Conservation (phyloP, 768 basidiomycete species). For the Russula griseocarnosa region DNA sequence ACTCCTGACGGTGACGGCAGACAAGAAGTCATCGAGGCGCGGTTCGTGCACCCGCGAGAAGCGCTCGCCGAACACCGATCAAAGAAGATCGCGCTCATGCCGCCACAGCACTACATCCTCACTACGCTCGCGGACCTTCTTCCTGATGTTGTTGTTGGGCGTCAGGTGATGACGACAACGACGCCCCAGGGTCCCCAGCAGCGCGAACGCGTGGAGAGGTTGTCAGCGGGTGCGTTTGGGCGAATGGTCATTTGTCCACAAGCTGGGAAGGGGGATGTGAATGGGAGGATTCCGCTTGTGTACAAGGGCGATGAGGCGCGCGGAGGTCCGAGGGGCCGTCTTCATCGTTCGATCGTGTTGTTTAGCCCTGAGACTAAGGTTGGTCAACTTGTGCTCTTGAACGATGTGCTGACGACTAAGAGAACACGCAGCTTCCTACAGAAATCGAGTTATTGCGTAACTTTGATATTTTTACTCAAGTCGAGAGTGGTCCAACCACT, state of each 20-base stretch:
- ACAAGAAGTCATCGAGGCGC: slow-evolving; percentile 63
- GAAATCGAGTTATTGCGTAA: slow-evolving; percentile 56
- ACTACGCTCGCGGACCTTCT: slow-evolving; percentile 56
- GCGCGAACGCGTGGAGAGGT: slow-evolving; percentile 41
- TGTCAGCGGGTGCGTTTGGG: slow-evolving; percentile 58
- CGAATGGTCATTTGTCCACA: slow-evolving; percentile 56
- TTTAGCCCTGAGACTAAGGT: slow-evolving; percentile 47
- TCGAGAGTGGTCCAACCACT: slow-evolving; percentile 25
- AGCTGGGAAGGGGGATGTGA: slow-evolving; percentile 36
- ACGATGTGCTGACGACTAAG: background rate
- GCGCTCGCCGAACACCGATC: slow-evolving; percentile 51
- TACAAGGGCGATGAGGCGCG: slow-evolving; percentile 70
- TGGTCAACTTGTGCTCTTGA: slow-evolving; percentile 7
- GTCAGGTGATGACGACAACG: too few species aligned
- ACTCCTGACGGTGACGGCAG: slow-evolving; percentile 72
- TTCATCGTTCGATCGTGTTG: slow-evolving; percentile 55
- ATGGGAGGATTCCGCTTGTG: slow-evolving; percentile 48
- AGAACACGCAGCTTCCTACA: slow-evolving; percentile 41
- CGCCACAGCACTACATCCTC: slow-evolving; percentile 71
- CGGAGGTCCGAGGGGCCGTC: slow-evolving; percentile 54
- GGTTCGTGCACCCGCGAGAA: slow-evolving; percentile 55
- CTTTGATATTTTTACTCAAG: slow-evolving; percentile 60
- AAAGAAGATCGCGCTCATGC: slow-evolving; percentile 58
- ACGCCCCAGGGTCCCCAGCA: slow-evolving; percentile 49
- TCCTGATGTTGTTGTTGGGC: too few species aligned